phyloP scores from a whole-genome alignment of 768 basidiomycete genomes.

The Boletus insuetus region DNA sequence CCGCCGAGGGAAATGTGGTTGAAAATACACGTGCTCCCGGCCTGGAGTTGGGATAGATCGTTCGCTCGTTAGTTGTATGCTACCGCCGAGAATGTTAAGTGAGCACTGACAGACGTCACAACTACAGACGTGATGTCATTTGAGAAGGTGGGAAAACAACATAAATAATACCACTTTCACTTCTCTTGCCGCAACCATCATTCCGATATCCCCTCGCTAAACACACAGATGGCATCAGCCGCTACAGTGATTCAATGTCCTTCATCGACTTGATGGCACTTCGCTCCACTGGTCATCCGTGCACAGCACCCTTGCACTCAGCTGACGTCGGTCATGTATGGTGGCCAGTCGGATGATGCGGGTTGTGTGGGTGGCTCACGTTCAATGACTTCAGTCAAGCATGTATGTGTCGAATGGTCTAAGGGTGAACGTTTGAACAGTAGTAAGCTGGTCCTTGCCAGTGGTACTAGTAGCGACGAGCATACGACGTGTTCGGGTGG shows the following conservation, averaged over 20 bases:
- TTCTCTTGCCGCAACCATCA: too few relatives aligned
- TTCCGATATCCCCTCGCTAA: too few relatives aligned
- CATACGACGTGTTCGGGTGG: not conserved
- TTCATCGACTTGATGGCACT: not conserved
- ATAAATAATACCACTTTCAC: too few relatives aligned
- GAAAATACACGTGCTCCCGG: too few relatives aligned
- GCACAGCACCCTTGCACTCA: constrained; percentile 6
- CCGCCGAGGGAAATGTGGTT: too few relatives aligned
- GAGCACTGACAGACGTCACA: too few relatives aligned
- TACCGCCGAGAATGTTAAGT: too few relatives aligned
- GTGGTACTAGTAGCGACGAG: not conserved
- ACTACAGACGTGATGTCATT: too few relatives aligned
- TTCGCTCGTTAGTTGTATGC: too few relatives aligned
- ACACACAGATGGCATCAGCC: not conserved
- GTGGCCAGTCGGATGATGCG: constrained; percentile 6
- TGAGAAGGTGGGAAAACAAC: too few relatives aligned
- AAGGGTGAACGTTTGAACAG: too few relatives aligned
- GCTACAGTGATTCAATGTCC: not conserved
- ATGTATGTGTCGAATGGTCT: not conserved
- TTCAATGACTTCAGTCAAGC: not conserved
- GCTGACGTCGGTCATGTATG: constrained; percentile 1
- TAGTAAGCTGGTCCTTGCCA: not conserved
- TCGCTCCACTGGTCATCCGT: constrained; percentile 1
- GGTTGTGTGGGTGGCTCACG: constrained; percentile 12
- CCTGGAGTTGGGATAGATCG: too few relatives aligned